Conservation (phyloP, 441 rosid species). For the Capsella rubella region DNA sequence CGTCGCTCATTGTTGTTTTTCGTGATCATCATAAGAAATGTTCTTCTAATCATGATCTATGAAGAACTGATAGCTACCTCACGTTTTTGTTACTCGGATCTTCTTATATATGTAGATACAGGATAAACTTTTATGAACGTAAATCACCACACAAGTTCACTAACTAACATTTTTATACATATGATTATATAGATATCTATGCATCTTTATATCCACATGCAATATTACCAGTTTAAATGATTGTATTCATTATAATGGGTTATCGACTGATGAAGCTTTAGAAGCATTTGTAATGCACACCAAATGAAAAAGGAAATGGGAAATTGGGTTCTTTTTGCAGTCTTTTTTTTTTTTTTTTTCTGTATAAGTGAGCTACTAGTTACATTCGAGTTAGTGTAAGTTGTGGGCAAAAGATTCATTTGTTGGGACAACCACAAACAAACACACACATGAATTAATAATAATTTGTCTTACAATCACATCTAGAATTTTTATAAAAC, state of each 20-base stretch:
- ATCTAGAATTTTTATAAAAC: too few species aligned
- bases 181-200: too few species aligned
- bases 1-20: conserved; percentile 10
- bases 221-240: too few species aligned
- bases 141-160: background rate
- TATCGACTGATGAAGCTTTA: too few species aligned
- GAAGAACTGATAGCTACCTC: background rate
- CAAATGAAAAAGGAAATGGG: background rate
- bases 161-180: background rate
- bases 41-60: conserved; percentile 15
- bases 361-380: background rate
- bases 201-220: too few species aligned
- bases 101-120: background rate
- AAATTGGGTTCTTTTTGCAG: background rate
- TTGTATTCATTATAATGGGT: too few species aligned
- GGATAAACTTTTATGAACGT: background rate
- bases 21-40: conserved; percentile 17
- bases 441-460: background rate
- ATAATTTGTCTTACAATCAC: background rate
- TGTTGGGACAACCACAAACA: background rate
- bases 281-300: too few species aligned
- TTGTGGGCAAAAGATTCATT: background rate
- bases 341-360: background rate
- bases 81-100: background rate
- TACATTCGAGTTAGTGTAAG: background rate